These are phyloP conservation scores for Pseudocercospora fuligena DNA, from an alignment of 2,329 filamentous ascomycete species.

Conservation along the genomic window DNA sequence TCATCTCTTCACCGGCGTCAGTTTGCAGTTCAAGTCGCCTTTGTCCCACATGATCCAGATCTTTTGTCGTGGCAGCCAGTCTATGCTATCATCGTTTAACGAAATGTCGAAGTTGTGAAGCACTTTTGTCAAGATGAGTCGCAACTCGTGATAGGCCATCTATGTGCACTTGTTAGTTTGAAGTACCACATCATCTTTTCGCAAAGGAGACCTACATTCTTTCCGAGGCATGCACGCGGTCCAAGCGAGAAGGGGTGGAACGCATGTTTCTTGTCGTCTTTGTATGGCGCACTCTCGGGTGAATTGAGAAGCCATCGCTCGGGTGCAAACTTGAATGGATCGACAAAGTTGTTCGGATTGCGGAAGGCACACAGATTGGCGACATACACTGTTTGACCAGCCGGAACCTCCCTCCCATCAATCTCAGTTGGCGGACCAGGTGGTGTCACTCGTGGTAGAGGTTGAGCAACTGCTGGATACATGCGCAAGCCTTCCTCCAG, in stretches of 20 bases:
- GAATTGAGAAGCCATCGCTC: conserved; percentile 45
- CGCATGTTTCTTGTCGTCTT: conserved; percentile 34
- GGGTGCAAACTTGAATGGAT: conserved; percentile 39
- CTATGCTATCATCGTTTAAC: conserved; percentile 29
- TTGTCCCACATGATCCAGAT: conserved; percentile 33
- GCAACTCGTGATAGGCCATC: conserved; percentile 47
- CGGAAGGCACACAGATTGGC: conserved; percentile 34
- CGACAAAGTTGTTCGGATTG: conserved; percentile 36
- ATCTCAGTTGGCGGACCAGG: conserved; percentile 27
- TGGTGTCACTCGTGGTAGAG: conserved; percentile 39
- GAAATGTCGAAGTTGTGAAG: conserved; percentile 46
- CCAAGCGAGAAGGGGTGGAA: conserved; percentile 43
- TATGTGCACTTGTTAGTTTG: conserved; percentile 12
- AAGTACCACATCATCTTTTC: neutral
- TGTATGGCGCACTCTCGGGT: conserved; percentile 30
- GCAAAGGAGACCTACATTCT: conserved; percentile 28
- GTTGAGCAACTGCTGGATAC: conserved; percentile 52
- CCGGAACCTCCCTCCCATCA: conserved; percentile 35
- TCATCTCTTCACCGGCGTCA: neutral
- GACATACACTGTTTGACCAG: conserved; percentile 23
- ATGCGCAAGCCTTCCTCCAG: conserved; percentile 54
- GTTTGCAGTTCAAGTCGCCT: neutral
- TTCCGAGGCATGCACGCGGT: conserved; percentile 45
- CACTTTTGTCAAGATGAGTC: conserved; percentile 44
- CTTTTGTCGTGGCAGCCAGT: conserved; percentile 29